Base-by-base conservation (phyloP, 495 filamentous ascomycete species). In the Talaromyces stipitatus region DNA sequence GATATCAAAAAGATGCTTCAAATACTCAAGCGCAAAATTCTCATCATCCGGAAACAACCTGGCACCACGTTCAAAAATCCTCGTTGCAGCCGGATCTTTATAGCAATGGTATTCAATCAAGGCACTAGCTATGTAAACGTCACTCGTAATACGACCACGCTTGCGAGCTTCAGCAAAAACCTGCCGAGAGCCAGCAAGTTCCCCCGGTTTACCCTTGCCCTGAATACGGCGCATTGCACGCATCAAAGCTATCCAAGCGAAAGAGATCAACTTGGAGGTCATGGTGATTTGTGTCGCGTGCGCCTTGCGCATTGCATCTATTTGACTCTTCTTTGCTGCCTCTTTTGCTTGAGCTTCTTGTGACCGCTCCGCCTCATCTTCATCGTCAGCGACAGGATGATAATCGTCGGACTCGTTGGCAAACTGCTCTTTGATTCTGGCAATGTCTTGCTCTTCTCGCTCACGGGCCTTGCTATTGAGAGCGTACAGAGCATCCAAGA, bases 61-160 rank as follows among this genome's bases (percentile, higher is more conserved):
- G 47, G 92, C 83, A 33, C 95, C 94, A 27, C 91, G 84, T 60
- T 98, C 95, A 66, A 96, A 97, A 55, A 98, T 97, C 70, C 90
- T 95, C 28, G 86, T 87, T 5, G 90, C 92, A 0, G 92, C 87
- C 2, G 84, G 82, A 58, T 97, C 94, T 63, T 95, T 91, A 69
- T 98, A 98, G 61, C 94, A 94, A 63, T 91, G 85, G 69, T 94
- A 92, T 63, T 98, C 94, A 62, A 97, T 88, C 55, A 95, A 78
- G 24, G 94, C 92, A 64, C 85, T 73, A 7, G 89, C 92, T 55
- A 95, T 85, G 66, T 97, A 98, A 18, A 96, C 90, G 69, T 96
- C 94, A 60, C 89, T 91, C 16, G 87, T 95, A 29, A 98, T 82
- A 26, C 89, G 86, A 23, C 94, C 94, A 58, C 84, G 81, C 59